Base-by-base conservation (phyloP, 169 alveolate species). In the Plasmodium berghei region DNA sequence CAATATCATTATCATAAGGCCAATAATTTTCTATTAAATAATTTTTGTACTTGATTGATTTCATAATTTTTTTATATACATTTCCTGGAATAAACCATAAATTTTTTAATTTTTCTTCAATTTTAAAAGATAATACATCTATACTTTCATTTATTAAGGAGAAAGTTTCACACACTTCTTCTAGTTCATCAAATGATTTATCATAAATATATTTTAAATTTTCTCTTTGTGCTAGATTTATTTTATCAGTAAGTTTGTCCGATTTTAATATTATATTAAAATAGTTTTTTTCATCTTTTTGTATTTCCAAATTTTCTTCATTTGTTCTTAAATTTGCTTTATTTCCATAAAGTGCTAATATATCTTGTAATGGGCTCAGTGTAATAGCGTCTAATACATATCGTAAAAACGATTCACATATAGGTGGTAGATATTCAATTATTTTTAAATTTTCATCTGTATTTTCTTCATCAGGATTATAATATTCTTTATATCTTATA, bases 41-140 rank as follows among this genome's bases (percentile, higher is more conserved):
- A 48, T 92, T 92, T 63, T 86, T 92, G 74, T 93, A 93, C 52
- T 87, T 70, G 46, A 93, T 90, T 56, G 93, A 52, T 28, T 93
- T 93, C 59, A 74, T 74, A 40, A 92, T 46, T 55, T 83, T 85
- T 14, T 89, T 69, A 59, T 90, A 93, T 22, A 91, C 63, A 67
- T 46, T 28, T 61, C 96, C 96, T 8, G 96, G 96, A 83, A 91
- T 94, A 62, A 90, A 73, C 96, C 96, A 93, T 49, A 91, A 90
- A 49, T 91, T 73, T 45, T 88, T 88, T 52, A 93, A 55, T 22
- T 80, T 72, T 55, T 88, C 73, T 67, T 93, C 94, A 24, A 93
- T 66, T 45, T 77, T 66, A 58, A 48, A 85, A 22, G 91, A 62
- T 56, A 85, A 56, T 14, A 67, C 91, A 69, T 77, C 89, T n/a